phyloP scores from a whole-genome alignment of 129 eudicot genomes.

The Pulicaria dysenterica region DNA sequence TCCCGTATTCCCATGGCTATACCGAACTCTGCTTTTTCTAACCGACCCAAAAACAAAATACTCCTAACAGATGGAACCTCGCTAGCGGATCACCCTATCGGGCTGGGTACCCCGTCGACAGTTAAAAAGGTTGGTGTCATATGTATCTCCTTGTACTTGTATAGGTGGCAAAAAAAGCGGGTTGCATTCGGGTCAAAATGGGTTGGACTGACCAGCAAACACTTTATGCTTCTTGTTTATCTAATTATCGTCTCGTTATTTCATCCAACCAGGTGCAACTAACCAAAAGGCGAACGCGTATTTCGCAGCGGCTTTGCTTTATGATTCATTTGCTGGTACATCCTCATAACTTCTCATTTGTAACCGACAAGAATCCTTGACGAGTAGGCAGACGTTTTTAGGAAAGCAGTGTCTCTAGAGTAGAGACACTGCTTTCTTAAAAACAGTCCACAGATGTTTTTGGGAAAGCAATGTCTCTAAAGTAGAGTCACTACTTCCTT shows the following conservation, averaged over 20 bases:
- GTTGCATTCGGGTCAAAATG: neutral
- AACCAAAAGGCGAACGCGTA: neutral
- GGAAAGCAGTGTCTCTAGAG: too few species aligned
- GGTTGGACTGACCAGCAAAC: neutral
- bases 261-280: neutral
- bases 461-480: too few species aligned
- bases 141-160: neutral
- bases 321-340: conserved; percentile 21
- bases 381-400: too few species aligned
- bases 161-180: neutral
- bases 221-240: neutral
- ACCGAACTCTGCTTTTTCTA: conserved; percentile 89
- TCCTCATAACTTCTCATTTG: neutral
- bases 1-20: conserved; percentile 84
- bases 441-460: too few species aligned
- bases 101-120: neutral
- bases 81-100: neutral
- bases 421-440: too few species aligned
- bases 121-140: conserved; percentile 1
- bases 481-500: too few species aligned
- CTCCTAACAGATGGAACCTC: neutral
- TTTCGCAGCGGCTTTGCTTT: neutral
- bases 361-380: neutral
- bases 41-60: conserved; percentile 27
- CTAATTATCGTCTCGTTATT: neutral